These are phyloP conservation scores for Alternaria sp. DNA, from an alignment of 2,329 filamentous ascomycete genomes.

Conservation along the genomic window DNA sequence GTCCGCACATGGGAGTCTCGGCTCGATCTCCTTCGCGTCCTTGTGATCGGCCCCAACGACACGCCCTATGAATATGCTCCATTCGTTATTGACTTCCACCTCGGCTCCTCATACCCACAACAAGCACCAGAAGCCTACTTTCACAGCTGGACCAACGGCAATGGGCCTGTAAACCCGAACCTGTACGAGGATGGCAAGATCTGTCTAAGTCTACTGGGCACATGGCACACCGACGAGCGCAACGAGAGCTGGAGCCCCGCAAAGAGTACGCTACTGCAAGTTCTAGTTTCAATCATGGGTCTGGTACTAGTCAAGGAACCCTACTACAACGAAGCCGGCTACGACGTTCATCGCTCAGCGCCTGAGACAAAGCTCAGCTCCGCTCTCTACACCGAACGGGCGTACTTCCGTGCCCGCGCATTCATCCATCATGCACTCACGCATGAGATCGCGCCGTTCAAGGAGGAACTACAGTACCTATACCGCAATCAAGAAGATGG, in stretches of 20 bases:
- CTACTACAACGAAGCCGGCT: constrained; percentile 71
- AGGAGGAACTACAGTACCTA: constrained; percentile 62
- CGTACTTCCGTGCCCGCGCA: constrained; percentile 61
- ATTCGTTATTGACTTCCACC: constrained; percentile 67
- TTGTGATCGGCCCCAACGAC: constrained; percentile 66
- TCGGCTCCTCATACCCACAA: constrained; percentile 61
- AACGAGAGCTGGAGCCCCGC: constrained; percentile 63
- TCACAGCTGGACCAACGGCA: constrained; percentile 65
- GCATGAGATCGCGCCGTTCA: constrained; percentile 56
- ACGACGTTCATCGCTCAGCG: constrained; percentile 60
- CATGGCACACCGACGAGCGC: constrained; percentile 64
- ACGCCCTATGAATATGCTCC: constrained; percentile 69
- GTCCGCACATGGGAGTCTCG: constrained; percentile 67
- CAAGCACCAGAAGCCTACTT: constrained; percentile 65
- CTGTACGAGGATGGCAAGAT: constrained; percentile 70
- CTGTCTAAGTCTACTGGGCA: constrained; percentile 66
- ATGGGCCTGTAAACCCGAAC: constrained; percentile 67
- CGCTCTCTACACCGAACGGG: constrained; percentile 63
- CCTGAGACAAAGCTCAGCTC: constrained; percentile 58
- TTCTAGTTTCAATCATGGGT: constrained; percentile 65
- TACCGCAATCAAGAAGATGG: constrained; percentile 54
- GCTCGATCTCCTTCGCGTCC: constrained; percentile 65
- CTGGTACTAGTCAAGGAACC: constrained; percentile 67
- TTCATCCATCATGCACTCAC: constrained; percentile 61
- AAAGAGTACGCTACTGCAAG: constrained; percentile 65